A percentile compares a stretch with the other conserved stretches of the same genome.
Conservation (phyloP, 2,329 filamentous ascomycete species). For the Colletotrichum endophyticum region DNA sequence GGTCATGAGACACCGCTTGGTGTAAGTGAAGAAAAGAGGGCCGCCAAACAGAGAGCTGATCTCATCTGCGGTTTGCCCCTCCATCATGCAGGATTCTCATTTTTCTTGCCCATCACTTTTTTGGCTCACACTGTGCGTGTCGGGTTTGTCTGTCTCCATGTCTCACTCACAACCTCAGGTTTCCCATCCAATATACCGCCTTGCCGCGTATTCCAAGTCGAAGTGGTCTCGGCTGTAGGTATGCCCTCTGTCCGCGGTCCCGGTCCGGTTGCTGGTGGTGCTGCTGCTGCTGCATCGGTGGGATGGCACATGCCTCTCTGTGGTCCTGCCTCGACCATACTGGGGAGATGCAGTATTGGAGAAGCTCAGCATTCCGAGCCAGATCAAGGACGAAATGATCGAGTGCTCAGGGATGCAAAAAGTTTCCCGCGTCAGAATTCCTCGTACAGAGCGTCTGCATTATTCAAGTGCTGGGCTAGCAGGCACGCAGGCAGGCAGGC, state of each 20-base stretch:
- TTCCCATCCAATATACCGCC: neutral
- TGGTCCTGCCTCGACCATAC: neutral
- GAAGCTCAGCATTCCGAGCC: neutral
- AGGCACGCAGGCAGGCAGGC: neutral
- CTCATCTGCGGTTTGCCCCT: neutral
- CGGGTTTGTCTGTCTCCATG: neutral
- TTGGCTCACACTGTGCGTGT: slow-evolving; percentile 12
- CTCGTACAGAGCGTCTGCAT: neutral
- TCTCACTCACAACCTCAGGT: neutral
- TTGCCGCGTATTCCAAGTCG: neutral
- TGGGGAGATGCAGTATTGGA: neutral
- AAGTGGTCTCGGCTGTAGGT: neutral
- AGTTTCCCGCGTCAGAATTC: neutral
- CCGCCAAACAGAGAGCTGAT: neutral
- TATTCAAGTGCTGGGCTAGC: neutral
- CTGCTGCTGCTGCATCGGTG: neutral
- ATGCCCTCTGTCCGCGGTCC: neutral
- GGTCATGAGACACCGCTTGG: neutral
- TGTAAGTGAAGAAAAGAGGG: neutral
- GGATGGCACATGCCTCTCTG: slow-evolving; percentile 4
- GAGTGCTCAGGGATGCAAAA: neutral
- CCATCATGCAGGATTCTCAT: neutral
- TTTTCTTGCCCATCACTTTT: neutral
- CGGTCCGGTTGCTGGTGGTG: neutral
- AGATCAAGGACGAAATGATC: neutral